phyloP scores from a whole-genome alignment of 257 asterid species.

The Marsdenia floribunda region DNA sequence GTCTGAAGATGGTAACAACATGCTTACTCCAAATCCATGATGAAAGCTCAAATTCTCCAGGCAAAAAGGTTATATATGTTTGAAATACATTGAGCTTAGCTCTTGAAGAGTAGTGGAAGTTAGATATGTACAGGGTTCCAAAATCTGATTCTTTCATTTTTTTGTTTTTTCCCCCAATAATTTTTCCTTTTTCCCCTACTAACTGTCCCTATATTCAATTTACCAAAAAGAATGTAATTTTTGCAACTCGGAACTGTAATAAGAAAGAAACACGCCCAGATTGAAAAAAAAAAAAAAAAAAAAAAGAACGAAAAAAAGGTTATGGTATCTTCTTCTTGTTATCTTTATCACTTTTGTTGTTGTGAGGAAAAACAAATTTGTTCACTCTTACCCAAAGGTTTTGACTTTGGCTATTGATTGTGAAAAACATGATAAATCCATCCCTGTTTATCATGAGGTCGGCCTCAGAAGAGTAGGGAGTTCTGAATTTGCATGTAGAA shows the following conservation, averaged over 20 bases:
- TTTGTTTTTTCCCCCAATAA: constrained; percentile 12
- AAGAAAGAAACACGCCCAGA: constrained; percentile 5
- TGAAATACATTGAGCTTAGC: constrained; percentile 2
- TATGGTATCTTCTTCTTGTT: background rate
- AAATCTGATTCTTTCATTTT: constrained; percentile 26
- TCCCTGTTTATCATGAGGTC: background rate
- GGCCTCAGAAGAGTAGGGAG: background rate
- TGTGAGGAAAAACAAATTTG: background rate
- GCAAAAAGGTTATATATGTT: constrained; percentile 23
- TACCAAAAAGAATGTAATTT: background rate
- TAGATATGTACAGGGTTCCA: constrained; percentile 15
- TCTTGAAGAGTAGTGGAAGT: constrained; percentile 10
- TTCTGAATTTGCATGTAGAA: background rate
- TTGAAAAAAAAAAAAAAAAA: background rate
- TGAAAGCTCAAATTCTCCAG: constrained; percentile 13
- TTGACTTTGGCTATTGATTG: constrained; percentile 2
- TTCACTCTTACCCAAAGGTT: background rate
- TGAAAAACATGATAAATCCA: background rate
- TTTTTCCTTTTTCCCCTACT: constrained; percentile 14
- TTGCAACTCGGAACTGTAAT: background rate
- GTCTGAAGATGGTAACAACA: background rate
- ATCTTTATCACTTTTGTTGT: no score
- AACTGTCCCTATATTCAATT: background rate
- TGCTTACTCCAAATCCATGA: background rate
- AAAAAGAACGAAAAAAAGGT: no score